Evolutionary conservation across 2,329 filamentous ascomycete genomes (phyloP).

Genomic region (Sporothrix pallida): DNA sequence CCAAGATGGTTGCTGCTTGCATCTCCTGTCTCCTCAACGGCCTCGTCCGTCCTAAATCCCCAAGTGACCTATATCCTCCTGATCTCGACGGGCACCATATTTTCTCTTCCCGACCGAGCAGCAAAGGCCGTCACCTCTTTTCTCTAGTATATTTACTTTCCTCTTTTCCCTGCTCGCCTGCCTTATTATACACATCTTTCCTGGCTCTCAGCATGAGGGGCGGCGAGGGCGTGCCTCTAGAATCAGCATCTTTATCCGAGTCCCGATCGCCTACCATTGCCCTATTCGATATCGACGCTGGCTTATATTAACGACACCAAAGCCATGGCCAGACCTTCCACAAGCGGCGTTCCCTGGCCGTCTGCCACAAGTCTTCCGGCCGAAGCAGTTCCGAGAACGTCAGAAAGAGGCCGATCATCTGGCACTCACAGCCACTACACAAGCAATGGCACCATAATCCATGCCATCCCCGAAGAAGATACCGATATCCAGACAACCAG

Average conservation of each 20-base stretch:
- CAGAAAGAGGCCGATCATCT: background rate
- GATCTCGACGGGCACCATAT: background rate
- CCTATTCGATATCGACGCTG: background rate
- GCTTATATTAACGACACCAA: background rate
- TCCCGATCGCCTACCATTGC: background rate
- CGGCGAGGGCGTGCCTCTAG: background rate
- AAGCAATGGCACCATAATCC: slow-evolving; percentile 1
- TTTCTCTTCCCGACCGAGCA: background rate
- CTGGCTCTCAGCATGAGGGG: slow-evolving; percentile 1
- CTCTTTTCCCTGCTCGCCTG: background rate
- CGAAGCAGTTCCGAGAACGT: background rate
- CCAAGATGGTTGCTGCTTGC: background rate
- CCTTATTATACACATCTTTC: background rate
- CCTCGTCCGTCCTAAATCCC: background rate
- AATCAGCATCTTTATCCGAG: background rate
- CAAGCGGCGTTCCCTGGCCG: background rate
- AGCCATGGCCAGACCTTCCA: background rate
- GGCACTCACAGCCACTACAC: background rate
- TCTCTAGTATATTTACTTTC: slow-evolving; percentile 6
- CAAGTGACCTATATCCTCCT: slow-evolving; percentile 11
- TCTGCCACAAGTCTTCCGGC: background rate
- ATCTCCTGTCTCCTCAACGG: background rate
- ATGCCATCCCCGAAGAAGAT: background rate
- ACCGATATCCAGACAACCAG: too few relatives aligned
- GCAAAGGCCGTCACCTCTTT: background rate